phyloP scores from a whole-genome alignment of 805 yeast species.

The Ogataea glucozyma region DNA sequence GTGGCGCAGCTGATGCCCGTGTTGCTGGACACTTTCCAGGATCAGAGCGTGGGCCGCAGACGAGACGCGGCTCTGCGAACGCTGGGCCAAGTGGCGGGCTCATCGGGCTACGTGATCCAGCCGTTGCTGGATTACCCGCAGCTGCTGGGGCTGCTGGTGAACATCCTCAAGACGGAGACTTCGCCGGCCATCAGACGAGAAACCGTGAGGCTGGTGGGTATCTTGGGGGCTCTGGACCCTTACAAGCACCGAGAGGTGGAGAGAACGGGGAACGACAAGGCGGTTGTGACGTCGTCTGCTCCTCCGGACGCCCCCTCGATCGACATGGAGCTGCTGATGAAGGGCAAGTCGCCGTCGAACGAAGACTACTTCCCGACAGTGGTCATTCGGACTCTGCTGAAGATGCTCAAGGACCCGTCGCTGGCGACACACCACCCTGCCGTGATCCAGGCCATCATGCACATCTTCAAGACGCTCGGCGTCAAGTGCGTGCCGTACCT shows the following conservation, averaged over 20 bases:
- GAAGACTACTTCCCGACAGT: constrained; percentile 97
- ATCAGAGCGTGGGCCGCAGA: constrained; percentile 84
- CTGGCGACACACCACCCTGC: constrained; percentile 84
- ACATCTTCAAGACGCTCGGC: constrained; percentile 86
- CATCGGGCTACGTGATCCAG: constrained; percentile 93
- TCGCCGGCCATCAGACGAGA: constrained; percentile 77
- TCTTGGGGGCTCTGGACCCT: constrained; percentile 95
- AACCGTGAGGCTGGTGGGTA: constrained; percentile 86
- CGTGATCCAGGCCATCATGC: constrained; percentile 91
- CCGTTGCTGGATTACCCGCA: constrained; percentile 93
- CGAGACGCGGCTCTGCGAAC: constrained; percentile 88
- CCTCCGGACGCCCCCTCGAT: constrained; percentile 89
- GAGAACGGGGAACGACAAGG: constrained; percentile 42
- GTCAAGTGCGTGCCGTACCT: constrained; percentile 86
- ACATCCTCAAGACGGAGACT: constrained; percentile 78
- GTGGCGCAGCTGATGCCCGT: constrained; percentile 82
- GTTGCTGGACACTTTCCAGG: constrained; percentile 83
- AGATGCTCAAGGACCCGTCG: constrained; percentile 81
- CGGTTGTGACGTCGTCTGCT: constrained; percentile 44
- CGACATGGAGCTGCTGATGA: constrained; percentile 87
- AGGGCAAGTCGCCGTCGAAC: constrained; percentile 87
- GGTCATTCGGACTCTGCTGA: constrained; percentile 82
- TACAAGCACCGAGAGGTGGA: constrained; percentile 93
- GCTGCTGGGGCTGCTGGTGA: constrained; percentile 75
- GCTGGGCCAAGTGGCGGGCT: constrained; percentile 82